A percentile compares a stretch with the other conserved stretches of the same genome.
Conservation (phyloP, 106 monocot species). For the Alisma plantagoaquatica region DNA sequence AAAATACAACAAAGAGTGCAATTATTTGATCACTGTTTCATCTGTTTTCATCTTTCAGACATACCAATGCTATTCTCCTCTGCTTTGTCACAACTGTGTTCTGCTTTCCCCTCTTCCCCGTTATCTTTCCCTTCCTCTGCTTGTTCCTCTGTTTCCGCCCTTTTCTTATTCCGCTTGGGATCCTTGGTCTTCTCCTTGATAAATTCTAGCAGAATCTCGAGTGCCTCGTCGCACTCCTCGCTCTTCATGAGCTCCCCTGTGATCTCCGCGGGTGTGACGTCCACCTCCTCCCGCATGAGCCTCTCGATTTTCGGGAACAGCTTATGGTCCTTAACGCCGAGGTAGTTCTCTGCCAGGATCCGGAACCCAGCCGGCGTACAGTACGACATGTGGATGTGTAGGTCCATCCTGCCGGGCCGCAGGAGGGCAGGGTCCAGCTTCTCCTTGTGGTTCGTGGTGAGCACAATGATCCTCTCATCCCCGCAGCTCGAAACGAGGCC, state of each 20-base stretch:
- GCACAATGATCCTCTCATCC: conserved; percentile 4
- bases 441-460: conserved; percentile 3
- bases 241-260: conserved; percentile 6
- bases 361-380: background rate
- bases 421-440: conserved; percentile 2
- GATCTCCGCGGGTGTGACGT: conserved; percentile 3
- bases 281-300: conserved; percentile 1
- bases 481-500: background rate
- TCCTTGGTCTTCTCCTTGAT: background rate
- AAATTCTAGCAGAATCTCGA: background rate
- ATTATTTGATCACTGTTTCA: too few relatives aligned
- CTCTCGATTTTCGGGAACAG: background rate
- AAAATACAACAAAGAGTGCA: too few relatives aligned
- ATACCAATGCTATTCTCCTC: too few relatives aligned
- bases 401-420: conserved; percentile 6
- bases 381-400: conserved; percentile 4
- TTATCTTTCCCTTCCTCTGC: too few relatives aligned
- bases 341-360: conserved; percentile 2
- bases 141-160: too few relatives aligned
- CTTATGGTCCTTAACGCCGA: background rate
- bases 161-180: too few relatives aligned
- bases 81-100: too few relatives aligned
- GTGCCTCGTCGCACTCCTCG: background rate
- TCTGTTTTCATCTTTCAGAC: too few relatives aligned
- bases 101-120: too few relatives aligned